Conservation (phyloP, 192 early-diverging fungal genomes). For the Umbelopsis sp. region DNA sequence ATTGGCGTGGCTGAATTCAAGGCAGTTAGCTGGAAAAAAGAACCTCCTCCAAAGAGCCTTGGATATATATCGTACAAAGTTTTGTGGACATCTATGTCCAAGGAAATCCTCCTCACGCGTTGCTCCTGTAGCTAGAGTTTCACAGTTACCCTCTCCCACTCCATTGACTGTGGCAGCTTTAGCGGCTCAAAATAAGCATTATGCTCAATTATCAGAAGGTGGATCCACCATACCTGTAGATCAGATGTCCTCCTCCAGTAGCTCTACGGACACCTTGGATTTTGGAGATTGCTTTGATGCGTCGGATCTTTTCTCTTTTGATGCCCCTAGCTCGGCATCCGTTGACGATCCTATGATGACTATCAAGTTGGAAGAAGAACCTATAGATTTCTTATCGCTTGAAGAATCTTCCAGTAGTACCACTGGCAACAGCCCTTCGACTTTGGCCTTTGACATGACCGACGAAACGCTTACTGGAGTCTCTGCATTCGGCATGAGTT, state of each 20-base stretch:
- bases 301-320: conserved; percentile 10
- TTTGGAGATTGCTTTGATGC: conserved; percentile 32
- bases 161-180: conserved; percentile 30
- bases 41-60: conserved; percentile 35
- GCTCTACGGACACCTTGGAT: conserved; percentile 27
- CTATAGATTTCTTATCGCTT: neutral
- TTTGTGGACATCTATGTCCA: conserved; percentile 16
- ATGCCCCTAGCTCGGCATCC: neutral
- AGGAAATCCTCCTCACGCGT: neutral
- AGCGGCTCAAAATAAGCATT: conserved; percentile 27
- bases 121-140: conserved; percentile 2
- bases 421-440: neutral
- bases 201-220: neutral
- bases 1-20: conserved; percentile 32
- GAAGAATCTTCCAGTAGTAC: conserved; percentile 7
- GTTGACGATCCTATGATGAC: neutral
- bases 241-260: conserved; percentile 17
- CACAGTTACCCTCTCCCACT: neutral
- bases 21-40: conserved; percentile 32
- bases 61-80: conserved; percentile 36
- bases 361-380: conserved; percentile 1
- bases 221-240: neutral
- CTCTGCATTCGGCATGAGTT: neutral
- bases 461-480: neutral
- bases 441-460: neutral